Conservation (phyloP, 805 yeast species). For the Saccharomycopsis microspora region DNA sequence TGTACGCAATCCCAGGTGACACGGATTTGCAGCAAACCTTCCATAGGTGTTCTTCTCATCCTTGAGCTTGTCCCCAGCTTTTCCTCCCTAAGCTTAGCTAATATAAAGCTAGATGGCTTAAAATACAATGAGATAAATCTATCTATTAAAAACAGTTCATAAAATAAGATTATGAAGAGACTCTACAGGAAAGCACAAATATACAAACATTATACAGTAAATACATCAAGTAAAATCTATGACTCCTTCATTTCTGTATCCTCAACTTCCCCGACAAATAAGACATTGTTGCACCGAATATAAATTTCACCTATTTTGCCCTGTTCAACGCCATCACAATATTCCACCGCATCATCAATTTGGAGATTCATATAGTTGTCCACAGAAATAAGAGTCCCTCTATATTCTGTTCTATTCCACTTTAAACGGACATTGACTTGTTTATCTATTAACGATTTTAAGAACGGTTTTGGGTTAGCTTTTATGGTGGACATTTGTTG, state of each 20-base stretch:
- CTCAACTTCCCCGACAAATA: constrained; percentile 46
- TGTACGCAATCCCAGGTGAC: no score
- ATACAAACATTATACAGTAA: constrained; percentile 1
- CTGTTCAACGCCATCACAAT: constrained; percentile 34
- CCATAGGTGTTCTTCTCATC: no score
- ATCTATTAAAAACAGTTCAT: not conserved
- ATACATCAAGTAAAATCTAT: not conserved
- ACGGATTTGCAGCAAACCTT: no score
- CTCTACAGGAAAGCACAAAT: constrained; percentile 14
- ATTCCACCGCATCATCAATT: constrained; percentile 49
- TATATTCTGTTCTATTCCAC: constrained; percentile 84
- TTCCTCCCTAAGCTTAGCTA: no score
- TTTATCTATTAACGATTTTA: constrained; percentile 62
- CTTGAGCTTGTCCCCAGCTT: no score
- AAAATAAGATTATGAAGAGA: not conserved
- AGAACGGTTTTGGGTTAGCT: constrained; percentile 80
- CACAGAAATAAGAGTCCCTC: constrained; percentile 63
- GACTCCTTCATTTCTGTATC: constrained; percentile 2
- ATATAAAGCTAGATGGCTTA: no score
- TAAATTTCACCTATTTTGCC: constrained; percentile 66
- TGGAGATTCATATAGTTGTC: constrained; percentile 92
- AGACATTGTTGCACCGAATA: constrained; percentile 83
- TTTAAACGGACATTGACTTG: constrained; percentile 70
- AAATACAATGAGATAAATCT: no score
- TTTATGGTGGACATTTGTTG: not conserved